Conservation (phyloP, 495 filamentous ascomycete genomes). For the Talaromyces stipitatus region DNA sequence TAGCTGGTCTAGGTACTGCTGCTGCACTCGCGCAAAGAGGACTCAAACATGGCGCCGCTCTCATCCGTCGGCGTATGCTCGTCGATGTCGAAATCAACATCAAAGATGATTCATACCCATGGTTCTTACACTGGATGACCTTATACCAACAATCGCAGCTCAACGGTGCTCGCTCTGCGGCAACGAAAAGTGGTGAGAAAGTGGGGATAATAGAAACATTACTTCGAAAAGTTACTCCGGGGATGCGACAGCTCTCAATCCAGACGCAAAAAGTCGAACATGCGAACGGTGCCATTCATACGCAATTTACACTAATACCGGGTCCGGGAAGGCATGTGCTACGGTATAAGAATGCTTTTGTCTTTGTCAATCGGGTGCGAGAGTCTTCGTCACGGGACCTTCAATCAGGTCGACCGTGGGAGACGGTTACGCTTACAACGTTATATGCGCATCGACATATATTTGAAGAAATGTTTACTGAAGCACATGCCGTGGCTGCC, state of each 20-base stretch:
- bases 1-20: conserved; percentile 76
- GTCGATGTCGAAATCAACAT: conserved; percentile 92
- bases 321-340: conserved; percentile 83
- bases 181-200: conserved; percentile 17
- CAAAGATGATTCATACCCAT: conserved; percentile 86
- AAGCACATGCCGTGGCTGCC: conserved; percentile 72
- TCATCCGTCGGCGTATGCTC: conserved; percentile 78
- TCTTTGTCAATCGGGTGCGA: conserved; percentile 78
- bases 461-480: conserved; percentile 76
- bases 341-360: conserved; percentile 76
- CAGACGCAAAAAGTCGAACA: conserved; percentile 55
- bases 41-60: conserved; percentile 54
- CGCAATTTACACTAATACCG: conserved; percentile 81
- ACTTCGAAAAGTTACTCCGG: conserved; percentile 52
- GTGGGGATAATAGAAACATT: conserved; percentile 42
- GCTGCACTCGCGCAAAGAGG: conserved; percentile 69
- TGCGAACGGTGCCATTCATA: conserved; percentile 58
- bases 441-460: conserved; percentile 80
- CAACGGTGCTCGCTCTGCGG: conserved; percentile 25
- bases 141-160: conserved; percentile 59
- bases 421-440: conserved; percentile 87
- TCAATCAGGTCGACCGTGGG: conserved; percentile 81
- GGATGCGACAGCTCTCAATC: conserved; percentile 60
- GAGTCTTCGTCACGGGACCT: conserved; percentile 62
- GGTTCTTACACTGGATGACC: conserved; percentile 92